These are phyloP conservation scores for Phytophthora vignae DNA, from an alignment of 352 stramenopile genomes.

Conservation along the genomic window DNA sequence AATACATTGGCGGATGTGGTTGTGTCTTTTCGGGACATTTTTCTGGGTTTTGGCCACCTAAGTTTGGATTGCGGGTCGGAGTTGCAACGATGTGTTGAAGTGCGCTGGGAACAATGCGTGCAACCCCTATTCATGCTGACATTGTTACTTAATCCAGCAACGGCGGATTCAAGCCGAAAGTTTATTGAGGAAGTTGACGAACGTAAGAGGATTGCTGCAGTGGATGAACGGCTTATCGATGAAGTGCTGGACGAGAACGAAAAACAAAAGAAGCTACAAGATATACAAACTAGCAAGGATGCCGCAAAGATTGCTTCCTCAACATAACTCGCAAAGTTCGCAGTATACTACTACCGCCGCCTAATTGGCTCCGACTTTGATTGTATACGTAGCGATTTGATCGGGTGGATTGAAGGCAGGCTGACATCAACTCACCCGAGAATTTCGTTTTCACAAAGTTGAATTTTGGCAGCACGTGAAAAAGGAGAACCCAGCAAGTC, in stretches of 20 bases:
- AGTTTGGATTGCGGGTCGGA: neutral
- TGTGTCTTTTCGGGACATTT: conserved; percentile 7
- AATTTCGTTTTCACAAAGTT: neutral
- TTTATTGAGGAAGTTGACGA: neutral
- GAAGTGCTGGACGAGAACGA: neutral
- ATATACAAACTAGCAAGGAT: neutral
- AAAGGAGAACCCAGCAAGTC: neutral
- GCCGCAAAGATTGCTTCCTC: conserved; percentile 3
- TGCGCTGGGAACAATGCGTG: neutral
- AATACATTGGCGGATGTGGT: conserved; percentile 3
- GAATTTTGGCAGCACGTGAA: neutral
- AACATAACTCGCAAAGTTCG: neutral
- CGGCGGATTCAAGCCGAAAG: neutral
- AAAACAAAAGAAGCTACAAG: neutral
- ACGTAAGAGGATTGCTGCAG: neutral
- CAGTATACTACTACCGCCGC: conserved; percentile 5
- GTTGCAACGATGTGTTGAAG: neutral
- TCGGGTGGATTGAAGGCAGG: conserved; percentile 5
- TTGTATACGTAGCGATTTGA: conserved; percentile 8
- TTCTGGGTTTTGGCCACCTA: neutral
- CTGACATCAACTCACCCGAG: neutral
- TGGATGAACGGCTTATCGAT: neutral
- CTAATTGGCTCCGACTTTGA: conserved; percentile 1
- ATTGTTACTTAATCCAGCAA: neutral
- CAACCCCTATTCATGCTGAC: neutral